Base-by-base conservation (phyloP, 2,329 filamentous ascomycete species). In the Clonostachys chloroleuca region DNA sequence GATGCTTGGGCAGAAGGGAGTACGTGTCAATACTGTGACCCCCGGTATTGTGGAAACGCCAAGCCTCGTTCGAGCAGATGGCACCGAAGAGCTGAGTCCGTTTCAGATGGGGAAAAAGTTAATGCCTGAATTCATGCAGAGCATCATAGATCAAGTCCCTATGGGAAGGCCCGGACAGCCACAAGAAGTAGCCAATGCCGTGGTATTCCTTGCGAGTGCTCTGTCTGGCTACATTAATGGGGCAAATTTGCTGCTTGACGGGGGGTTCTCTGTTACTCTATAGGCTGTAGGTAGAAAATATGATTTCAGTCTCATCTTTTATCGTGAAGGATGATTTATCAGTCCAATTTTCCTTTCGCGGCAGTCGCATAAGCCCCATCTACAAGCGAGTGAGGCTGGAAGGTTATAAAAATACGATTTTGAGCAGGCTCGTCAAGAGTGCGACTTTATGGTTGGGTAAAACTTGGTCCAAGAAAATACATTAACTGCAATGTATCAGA, bases 171-270 rank as follows among this genome's bases (percentile, higher is more conserved):
- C 53, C 2, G 58, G 59, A 1, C 20, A 34, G 14, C 50, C 46
- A 0, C 45, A 58, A 24, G 58, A 61, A 12, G 24, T 57, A 1
- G 56, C 58, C 0, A 60, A 61, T 12, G 52, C 56, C 0, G 55
- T 52, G 1, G 14, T 61, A 1, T 61, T 59, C 12, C 18, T 61
- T 4, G 54, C 53, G 1, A 59, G 59, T 4, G 30, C 16, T 1
- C 51, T 61, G 1, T 52, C 56, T 1, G 53, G 45, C 18, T 60
- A 52, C 16, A 51, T 55, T 4, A 49, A 44, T 0, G 59, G 59
- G 16, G 35, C 50, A 0, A 57, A 50, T n/a, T 10, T 61, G 12
- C 2, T 57, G 9, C 40, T 61, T 2, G 59, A 61, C 46, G 59
- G 59, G 18, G 50, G 44, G 5, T 14, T 42, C 16, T 12, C 42